Conservation (phyloP, 2,329 filamentous ascomycete species). For the Pyrenochaeta sp. region DNA sequence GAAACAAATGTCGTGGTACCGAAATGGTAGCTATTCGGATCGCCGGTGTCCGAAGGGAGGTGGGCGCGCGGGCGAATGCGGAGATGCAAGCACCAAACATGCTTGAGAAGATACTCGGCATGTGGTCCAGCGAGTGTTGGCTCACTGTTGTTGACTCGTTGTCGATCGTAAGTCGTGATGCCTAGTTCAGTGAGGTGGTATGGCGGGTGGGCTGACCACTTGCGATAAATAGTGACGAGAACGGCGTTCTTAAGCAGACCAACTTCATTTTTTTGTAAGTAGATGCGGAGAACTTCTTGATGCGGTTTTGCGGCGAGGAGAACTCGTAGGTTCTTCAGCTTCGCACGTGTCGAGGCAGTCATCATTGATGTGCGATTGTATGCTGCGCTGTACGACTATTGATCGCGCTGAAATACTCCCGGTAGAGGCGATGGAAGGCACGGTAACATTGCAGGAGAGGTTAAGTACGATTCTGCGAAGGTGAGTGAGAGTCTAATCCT, state of each 20-base stretch:
- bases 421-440: no score
- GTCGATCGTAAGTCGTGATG: constrained; percentile 20
- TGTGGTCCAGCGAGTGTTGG: constrained; percentile 16
- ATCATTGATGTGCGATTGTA: neutral
- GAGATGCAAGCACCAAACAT: constrained; percentile 24
- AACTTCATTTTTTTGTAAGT: constrained; percentile 6
- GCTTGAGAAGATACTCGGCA: constrained; percentile 18
- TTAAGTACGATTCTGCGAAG: no score
- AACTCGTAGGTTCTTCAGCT: neutral
- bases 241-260: constrained; percentile 17
- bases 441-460: no score
- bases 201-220: constrained; percentile 14
- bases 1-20: constrained; percentile 19
- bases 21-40: constrained; percentile 21
- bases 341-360: neutral
- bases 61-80: constrained; percentile 19
- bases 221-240: constrained; percentile 21
- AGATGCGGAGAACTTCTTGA: constrained; percentile 7
- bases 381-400: neutral
- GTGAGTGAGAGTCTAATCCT: no score
- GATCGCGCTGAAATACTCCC: no score
- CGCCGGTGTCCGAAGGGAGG: constrained; percentile 4
- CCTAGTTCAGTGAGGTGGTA: constrained; percentile 24
- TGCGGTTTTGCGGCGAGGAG: constrained; percentile 6
- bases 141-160: neutral